A percentile compares a stretch with the other conserved stretches of the same genome.
Evolutionary conservation across 306 rosid species (phyloP).

Genomic region (Mimosa pudica): DNA sequence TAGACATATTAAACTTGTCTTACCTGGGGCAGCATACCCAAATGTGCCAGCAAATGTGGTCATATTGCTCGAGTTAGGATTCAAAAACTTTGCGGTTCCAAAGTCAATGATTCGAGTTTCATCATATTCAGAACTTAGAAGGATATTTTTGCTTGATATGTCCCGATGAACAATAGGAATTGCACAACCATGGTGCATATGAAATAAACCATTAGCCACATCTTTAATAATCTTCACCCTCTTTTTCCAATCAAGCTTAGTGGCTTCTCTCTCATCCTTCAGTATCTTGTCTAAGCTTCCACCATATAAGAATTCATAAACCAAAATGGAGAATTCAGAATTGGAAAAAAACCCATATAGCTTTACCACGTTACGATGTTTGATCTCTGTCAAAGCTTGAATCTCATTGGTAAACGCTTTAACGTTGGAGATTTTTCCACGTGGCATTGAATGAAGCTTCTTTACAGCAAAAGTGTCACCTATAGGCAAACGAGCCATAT

Average conservation of each 20-base stretch:
- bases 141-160: not conserved
- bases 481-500: not conserved
- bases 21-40: conserved; percentile 30
- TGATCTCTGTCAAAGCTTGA: too few relatives aligned
- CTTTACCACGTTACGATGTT: too few relatives aligned
- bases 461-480: not conserved
- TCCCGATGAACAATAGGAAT: not conserved
- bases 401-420: too few relatives aligned
- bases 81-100: not conserved
- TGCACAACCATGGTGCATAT: not conserved
- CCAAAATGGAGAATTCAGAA: conserved; percentile 12
- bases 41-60: conserved; percentile 27
- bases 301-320: conserved; percentile 8
- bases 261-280: not conserved
- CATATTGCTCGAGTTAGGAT: not conserved
- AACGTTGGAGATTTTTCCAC: too few relatives aligned
- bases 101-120: not conserved
- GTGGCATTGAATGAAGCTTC: too few relatives aligned
- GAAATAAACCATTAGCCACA: not conserved
- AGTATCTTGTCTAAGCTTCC: not conserved
- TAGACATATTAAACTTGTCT: not conserved
- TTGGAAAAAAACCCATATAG: not conserved
- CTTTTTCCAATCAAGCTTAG: not conserved
- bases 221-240: not conserved
- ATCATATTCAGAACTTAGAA: not conserved